These are phyloP conservation scores for Penicillium brasilianum DNA, from an alignment of 2,329 filamentous ascomycete genomes.

Conservation along the genomic window DNA sequence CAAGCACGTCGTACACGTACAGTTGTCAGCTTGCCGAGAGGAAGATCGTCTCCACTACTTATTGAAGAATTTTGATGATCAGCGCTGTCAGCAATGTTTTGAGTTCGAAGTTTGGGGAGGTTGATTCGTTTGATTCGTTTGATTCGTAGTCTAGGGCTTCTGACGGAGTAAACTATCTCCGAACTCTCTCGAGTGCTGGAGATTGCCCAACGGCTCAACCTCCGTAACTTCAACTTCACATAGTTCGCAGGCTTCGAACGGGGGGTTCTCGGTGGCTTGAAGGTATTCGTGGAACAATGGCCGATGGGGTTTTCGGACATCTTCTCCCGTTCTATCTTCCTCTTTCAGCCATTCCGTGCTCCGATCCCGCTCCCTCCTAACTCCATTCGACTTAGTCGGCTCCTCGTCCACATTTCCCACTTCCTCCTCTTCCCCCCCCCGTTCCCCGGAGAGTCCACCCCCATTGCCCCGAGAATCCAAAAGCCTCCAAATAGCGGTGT, in stretches of 20 bases:
- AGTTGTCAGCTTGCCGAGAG: no score
- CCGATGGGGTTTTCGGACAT: background rate
- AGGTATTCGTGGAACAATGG: background rate
- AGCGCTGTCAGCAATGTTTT: slow-evolving; percentile 21
- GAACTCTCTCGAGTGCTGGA: background rate
- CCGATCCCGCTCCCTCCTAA: background rate
- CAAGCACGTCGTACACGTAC: no score
- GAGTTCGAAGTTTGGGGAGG: background rate
- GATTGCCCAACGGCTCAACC: background rate
- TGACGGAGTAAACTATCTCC: background rate
- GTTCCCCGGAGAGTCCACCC: slow-evolving; percentile 2
- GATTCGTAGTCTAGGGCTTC: background rate
- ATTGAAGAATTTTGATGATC: slow-evolving; percentile 11
- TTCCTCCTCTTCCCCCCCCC: background rate
- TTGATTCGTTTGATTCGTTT: no score
- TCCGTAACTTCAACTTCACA: background rate
- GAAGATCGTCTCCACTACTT: no score
- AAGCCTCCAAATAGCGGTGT: slow-evolving; percentile 25
- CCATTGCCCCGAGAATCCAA: slow-evolving; percentile 13
- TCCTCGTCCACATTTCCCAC: background rate
- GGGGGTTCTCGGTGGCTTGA: background rate
- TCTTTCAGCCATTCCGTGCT: background rate
- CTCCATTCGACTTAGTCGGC: background rate
- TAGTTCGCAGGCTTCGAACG: background rate
- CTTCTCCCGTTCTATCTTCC: background rate